phyloP scores from a whole-genome alignment of 2,329 filamentous ascomycete species.

The Pseudogymnoascus sp. region DNA sequence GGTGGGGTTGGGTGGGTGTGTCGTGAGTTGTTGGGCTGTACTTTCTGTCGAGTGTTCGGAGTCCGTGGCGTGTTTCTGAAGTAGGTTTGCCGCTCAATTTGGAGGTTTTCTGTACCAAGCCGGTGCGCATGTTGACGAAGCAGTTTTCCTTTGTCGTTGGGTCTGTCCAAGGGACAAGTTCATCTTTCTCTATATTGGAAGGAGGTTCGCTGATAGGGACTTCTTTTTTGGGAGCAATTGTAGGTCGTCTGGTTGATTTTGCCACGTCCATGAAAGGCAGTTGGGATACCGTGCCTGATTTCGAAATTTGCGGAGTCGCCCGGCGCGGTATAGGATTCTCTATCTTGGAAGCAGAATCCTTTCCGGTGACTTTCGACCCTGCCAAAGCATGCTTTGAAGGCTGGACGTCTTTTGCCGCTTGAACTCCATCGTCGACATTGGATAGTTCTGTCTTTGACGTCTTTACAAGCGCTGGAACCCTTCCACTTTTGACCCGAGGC shows the following conservation, averaged over 20 bases:
- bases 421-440: neutral
- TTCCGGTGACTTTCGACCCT: neutral
- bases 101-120: conserved; percentile 29
- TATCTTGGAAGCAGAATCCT: neutral
- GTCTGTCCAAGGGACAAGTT: conserved; percentile 48
- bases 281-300: conserved; percentile 34
- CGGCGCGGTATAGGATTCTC: neutral
- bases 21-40: neutral
- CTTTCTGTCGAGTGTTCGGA: neutral
- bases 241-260: neutral
- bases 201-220: neutral
- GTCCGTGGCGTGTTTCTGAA: neutral
- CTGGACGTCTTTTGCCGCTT: neutral
- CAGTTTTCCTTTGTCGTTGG: conserved; percentile 45
- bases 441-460: neutral
- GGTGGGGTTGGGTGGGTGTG: neutral
- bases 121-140: conserved; percentile 47
- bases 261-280: conserved; percentile 36
- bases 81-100: neutral
- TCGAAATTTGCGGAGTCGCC: conserved; percentile 29
- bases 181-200: conserved; percentile 24
- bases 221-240: conserved; percentile 11
- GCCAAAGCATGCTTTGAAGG: neutral
- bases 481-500: conserved; percentile 31
- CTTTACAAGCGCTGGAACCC: neutral